Evolutionary conservation across 805 yeast species (phyloP).

Genomic region (Ogataea methanolica): DNA sequence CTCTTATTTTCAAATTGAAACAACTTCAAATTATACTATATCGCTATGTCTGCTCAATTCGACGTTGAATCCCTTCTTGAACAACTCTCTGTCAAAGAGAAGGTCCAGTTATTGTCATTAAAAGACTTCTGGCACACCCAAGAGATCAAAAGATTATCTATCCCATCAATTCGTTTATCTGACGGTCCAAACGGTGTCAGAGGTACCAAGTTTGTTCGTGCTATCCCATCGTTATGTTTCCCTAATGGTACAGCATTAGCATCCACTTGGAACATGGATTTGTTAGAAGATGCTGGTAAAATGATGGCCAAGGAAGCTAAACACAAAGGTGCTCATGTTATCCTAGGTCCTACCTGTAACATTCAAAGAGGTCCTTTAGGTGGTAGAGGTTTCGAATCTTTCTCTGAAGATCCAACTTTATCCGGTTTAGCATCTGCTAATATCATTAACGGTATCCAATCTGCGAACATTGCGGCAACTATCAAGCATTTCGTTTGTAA

Average conservation of each 20-base stretch:
- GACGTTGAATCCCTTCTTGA: slow-evolving; percentile 12
- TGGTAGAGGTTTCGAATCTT: slow-evolving; percentile 59
- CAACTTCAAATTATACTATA: too few relatives aligned
- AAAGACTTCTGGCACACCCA: slow-evolving; percentile 39
- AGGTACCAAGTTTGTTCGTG: slow-evolving; percentile 38
- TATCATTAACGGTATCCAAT: slow-evolving; percentile 51
- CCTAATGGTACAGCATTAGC: slow-evolving; percentile 46
- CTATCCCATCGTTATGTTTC: slow-evolving; percentile 40
- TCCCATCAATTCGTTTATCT: slow-evolving; percentile 32
- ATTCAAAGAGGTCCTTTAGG: slow-evolving; percentile 42
- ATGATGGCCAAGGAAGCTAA: slow-evolving; percentile 41
- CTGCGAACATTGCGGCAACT: slow-evolving; percentile 46
- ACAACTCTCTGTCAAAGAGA: slow-evolving; percentile 25
- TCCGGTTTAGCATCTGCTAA: slow-evolving; percentile 44
- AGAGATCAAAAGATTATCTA: slow-evolving; percentile 28
- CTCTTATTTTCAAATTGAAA: too few relatives aligned
- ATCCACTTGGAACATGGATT: slow-evolving; percentile 37
- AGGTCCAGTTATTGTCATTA: slow-evolving; percentile 20
- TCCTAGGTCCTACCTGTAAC: slow-evolving; percentile 34
- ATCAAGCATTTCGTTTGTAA: slow-evolving; percentile 62
- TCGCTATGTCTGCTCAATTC: not conserved
- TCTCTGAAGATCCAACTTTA: slow-evolving; percentile 54
- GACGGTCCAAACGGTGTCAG: slow-evolving; percentile 50
- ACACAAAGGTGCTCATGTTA: slow-evolving; percentile 38
- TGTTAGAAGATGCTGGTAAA: slow-evolving; percentile 35